Base-by-base conservation (phyloP, 805 yeast genomes). In the Ogataea minuta region DNA sequence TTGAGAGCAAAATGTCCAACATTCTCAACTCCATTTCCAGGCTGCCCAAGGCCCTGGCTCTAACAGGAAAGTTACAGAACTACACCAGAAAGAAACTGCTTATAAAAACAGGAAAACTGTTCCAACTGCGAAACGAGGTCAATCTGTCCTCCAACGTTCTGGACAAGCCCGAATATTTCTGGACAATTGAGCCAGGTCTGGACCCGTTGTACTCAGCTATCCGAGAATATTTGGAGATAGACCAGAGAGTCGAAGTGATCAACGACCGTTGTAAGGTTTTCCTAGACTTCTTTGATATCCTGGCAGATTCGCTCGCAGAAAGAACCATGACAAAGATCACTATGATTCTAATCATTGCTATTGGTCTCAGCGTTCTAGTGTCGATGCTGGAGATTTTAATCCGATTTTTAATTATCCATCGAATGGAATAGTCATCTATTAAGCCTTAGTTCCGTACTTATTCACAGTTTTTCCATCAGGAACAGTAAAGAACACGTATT, bases 91-190 rank as follows among this genome's bases (percentile, higher is more conserved):
- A 86, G 50, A 95, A 91, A 54, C 70, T 93, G 16, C 59, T 91
- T 46, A 87, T 83, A 56, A 88, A 91, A 55, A 85, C 95, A 1
- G 99, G 99, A 6, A 81, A 84, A 57, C 66, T 93, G 32, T 91
- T 91, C 70, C 90, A 89, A 53, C 63, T 93, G 20, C 71, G 98
- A 34, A 96, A 90, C 10, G 98, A 93, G 62, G 97, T 93, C 4
- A 93, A 93, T 58, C 66, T 93, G 34, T 82, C 91, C 4, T 86
- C 96, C 9, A 86, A 86, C 48, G 89, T 93, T 15, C 69, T 93
- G 38, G 99, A 93, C 56, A 89, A 96, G 0, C 99, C 99, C 0
- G 96, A 88, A 46, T 89, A 87, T 56, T 93, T 93, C 62, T 93
- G 99, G 99, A 85, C 90, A 21, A 75, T 73, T 46, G 99, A 93